Evolutionary conservation across 2,329 filamentous ascomycete species (phyloP).

Genomic region (Macroventuria anomochaeta): DNA sequence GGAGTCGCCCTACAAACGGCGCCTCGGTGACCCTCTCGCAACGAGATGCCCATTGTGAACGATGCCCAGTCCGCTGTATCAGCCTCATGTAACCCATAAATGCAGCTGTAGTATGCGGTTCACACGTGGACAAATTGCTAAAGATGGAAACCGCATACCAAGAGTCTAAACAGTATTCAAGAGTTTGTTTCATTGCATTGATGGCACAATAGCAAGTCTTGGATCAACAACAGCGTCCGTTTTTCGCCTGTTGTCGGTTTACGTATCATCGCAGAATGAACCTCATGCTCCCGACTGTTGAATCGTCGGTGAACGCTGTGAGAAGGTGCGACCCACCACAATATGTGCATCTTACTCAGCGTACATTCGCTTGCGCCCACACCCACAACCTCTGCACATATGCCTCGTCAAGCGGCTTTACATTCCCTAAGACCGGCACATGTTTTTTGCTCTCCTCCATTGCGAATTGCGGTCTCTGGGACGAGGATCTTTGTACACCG

Average conservation of each 20-base stretch:
- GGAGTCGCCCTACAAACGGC: background rate
- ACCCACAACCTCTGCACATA: conserved; percentile 54
- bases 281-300: background rate
- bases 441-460: conserved; percentile 41
- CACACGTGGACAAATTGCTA: background rate
- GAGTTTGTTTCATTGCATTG: background rate
- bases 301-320: conserved; percentile 28
- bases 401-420: conserved; percentile 53
- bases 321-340: background rate
- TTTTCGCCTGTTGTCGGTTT: conserved; percentile 3
- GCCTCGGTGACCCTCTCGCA: background rate
- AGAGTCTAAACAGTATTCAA: background rate
- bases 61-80: background rate
- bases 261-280: background rate
- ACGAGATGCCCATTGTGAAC: background rate
- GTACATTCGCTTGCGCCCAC: conserved; percentile 41
- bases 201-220: background rate
- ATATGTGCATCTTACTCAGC: conserved; percentile 14
- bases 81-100: conserved; percentile 1
- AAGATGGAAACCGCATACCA: background rate
- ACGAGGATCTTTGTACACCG: conserved; percentile 2
- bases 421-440: conserved; percentile 45
- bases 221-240: background rate
- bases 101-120: background rate
- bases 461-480: conserved; percentile 40